Percentiles rank a stretch among this genome's conserved stretches.
Conservation (phyloP, 441 rosid species). For the Biscutella laevigata region DNA sequence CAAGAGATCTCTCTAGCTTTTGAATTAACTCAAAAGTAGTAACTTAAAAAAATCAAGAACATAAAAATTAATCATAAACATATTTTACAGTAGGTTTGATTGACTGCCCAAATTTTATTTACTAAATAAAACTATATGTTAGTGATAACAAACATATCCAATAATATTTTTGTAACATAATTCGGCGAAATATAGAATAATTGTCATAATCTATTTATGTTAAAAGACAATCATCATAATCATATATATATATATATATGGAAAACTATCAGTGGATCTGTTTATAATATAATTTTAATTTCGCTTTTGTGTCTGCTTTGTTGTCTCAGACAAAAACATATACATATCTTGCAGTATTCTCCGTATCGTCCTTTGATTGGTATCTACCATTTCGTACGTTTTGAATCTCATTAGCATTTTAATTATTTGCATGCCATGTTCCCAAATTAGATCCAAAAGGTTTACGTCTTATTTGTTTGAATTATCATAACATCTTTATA, state of each 20-base stretch:
- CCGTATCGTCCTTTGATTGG: constrained; percentile 24
- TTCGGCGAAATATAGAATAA: not conserved
- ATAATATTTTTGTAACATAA: not conserved
- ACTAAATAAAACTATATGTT: not conserved
- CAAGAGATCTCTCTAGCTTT: constrained; percentile 7
- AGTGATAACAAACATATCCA: not conserved
- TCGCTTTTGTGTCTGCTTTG: constrained; percentile 11
- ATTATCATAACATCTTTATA: not conserved
- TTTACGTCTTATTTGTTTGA: not conserved
- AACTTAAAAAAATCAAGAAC: too few relatives aligned
- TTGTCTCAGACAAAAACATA: constrained; percentile 7
- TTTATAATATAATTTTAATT: not conserved
- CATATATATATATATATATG: too few relatives aligned
- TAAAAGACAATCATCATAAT: not conserved
- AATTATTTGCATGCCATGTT: constrained; percentile 13
- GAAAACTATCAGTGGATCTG: not conserved
- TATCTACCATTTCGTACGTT: constrained; percentile 19
- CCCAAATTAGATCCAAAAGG: not conserved
- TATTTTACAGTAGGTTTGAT: not conserved
- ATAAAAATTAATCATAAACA: too few relatives aligned
- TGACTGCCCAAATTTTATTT: not conserved
- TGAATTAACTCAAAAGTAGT: not conserved
- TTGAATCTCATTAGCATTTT: constrained; percentile 14
- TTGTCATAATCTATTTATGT: not conserved
- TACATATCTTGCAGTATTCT: not conserved